Conservation (phyloP, 2,329 filamentous ascomycete genomes). For the Elsinoe arachidis region DNA sequence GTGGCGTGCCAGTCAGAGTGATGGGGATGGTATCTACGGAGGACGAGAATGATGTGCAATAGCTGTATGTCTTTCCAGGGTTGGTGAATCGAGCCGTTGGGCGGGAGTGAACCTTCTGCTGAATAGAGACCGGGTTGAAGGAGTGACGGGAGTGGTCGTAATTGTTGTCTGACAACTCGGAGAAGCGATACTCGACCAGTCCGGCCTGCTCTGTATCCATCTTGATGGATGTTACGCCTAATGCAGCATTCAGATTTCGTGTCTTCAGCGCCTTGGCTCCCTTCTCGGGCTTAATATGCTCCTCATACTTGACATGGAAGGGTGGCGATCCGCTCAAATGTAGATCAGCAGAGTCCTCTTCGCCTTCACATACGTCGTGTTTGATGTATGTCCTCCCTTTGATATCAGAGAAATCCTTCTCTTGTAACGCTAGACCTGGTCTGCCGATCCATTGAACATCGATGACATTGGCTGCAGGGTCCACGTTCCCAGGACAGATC, state of each 20-base stretch:
- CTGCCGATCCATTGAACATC: constrained; percentile 77
- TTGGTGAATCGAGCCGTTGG: constrained; percentile 75
- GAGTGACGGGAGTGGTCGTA: constrained; percentile 66
- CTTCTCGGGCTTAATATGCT: constrained; percentile 61
- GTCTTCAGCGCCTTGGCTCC: constrained; percentile 57
- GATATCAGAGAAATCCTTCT: constrained; percentile 51
- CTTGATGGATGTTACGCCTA: constrained; percentile 66
- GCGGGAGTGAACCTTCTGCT: constrained; percentile 75
- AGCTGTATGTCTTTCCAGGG: constrained; percentile 89
- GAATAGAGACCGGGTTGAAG: constrained; percentile 59
- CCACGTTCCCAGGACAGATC: constrained; percentile 73
- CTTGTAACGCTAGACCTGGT: constrained; percentile 56
- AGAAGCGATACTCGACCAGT: constrained; percentile 77
- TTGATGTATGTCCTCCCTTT: constrained; percentile 56
- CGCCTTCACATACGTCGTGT: constrained; percentile 83
- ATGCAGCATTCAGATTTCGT: constrained; percentile 67
- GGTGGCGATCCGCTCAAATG: constrained; percentile 65
- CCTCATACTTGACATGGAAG: constrained; percentile 73
- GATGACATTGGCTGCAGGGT: constrained; percentile 64
- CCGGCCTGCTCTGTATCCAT: constrained; percentile 83
- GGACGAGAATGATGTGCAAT: constrained; percentile 76
- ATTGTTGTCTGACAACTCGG: constrained; percentile 70
- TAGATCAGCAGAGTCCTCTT: constrained; percentile 82
- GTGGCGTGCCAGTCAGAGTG: constrained; percentile 69
- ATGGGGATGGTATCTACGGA: constrained; percentile 79